Percentiles rank a stretch among this genome's conserved stretches.
Conservation (phyloP, 1,284 basidiomycete species). For the Cystobasidium pallidum region DNA sequence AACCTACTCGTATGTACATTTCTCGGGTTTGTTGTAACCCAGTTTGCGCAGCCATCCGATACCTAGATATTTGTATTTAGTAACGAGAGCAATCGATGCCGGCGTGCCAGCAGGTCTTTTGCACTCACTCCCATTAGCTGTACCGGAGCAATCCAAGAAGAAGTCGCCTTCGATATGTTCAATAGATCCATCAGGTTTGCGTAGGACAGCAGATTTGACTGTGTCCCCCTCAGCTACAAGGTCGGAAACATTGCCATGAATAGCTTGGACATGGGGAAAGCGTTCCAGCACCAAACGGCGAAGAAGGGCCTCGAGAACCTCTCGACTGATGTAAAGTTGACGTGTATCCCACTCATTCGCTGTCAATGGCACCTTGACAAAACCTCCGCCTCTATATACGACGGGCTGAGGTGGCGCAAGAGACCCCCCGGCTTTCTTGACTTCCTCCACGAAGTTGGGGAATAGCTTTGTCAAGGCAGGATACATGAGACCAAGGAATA, state of each 20-base stretch:
- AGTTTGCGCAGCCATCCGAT: conserved; percentile 41
- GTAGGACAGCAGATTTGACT: conserved; percentile 4
- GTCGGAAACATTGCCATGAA: conserved; percentile 29
- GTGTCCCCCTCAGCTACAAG: conserved; percentile 4
- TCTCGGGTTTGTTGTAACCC: conserved; percentile 38
- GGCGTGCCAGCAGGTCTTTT: background rate
- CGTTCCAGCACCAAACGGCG: conserved; percentile 14
- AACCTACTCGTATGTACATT: conserved; percentile 24
- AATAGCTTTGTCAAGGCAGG: conserved; percentile 31
- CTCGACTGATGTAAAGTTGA: conserved; percentile 41
- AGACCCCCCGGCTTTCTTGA: conserved; percentile 21
- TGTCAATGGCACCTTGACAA: conserved; percentile 24
- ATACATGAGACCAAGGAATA: conserved; percentile 40
- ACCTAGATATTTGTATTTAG: conserved; percentile 8
- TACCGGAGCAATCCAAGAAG: conserved; percentile 28
- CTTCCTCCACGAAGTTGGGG: conserved; percentile 23
- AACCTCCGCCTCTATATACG: conserved; percentile 23
- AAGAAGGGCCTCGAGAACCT: conserved; percentile 41
- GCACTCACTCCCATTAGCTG: conserved; percentile 35
- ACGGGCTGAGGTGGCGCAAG: conserved; percentile 31
- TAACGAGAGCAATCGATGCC: background rate
- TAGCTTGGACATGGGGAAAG: conserved; percentile 7
- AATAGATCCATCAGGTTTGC: conserved; percentile 9
- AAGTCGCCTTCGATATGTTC: conserved; percentile 20
- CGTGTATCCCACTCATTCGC: conserved; percentile 26